Evolutionary conservation across 495 filamentous ascomycete genomes (phyloP).

Genomic region (Lophiostoma macrostomum): DNA sequence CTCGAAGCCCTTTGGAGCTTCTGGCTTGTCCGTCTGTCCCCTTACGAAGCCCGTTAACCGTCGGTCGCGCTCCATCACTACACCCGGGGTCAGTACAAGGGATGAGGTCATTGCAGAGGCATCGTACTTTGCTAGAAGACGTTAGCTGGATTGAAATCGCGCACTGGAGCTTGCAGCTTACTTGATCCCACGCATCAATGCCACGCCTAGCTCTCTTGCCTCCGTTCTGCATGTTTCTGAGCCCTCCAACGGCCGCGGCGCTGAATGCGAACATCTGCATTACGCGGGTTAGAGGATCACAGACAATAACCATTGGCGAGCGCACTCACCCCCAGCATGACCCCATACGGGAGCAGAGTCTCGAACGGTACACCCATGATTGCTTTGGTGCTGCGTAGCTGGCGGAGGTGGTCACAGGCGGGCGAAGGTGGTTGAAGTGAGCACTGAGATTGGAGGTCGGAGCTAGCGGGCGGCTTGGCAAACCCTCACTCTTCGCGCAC

Average conservation of each 20-base stretch:
- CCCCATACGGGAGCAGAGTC: conserved; percentile 87
- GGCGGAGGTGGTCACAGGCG: conserved; percentile 10
- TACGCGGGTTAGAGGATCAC: conserved; percentile 23
- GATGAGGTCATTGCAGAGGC: conserved; percentile 15
- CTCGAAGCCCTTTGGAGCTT: conserved; percentile 85
- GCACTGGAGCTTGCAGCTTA: conserved; percentile 47
- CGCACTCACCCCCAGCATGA: conserved; percentile 78
- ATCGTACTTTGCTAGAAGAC: conserved; percentile 69
- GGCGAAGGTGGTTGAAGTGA: background rate
- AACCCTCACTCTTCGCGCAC: too few species aligned
- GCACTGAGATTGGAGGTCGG: background rate
- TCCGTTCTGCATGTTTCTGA: conserved; percentile 79
- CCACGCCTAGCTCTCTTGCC: conserved; percentile 82
- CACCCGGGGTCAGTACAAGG: conserved; percentile 31
- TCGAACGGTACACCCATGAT: conserved; percentile 96
- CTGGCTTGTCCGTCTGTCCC: conserved; percentile 77
- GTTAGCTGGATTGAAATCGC: conserved; percentile 43
- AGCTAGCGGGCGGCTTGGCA: background rate
- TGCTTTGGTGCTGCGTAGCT: conserved; percentile 14
- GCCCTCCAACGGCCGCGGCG: conserved; percentile 68
- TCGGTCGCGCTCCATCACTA: conserved; percentile 96
- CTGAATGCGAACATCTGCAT: conserved; percentile 85
- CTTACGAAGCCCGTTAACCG: conserved; percentile 80
- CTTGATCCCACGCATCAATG: conserved; percentile 88
- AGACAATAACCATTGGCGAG: conserved; percentile 25